These are phyloP conservation scores for Pseudomassariella vexata DNA, from an alignment of 2,329 filamentous ascomycete genomes.

Conservation along the genomic window DNA sequence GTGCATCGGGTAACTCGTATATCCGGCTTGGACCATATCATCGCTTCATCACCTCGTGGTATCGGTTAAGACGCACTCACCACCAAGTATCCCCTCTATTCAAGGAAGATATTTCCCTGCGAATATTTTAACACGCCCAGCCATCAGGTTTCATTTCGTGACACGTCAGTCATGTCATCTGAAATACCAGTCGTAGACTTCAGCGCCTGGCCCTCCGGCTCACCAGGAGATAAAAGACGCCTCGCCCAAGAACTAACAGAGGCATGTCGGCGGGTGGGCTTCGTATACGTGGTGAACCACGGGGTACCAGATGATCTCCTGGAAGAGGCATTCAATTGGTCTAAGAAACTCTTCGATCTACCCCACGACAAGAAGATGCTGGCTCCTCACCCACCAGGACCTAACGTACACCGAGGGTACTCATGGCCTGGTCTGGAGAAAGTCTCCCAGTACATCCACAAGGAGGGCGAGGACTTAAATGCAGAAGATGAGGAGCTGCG, in stretches of 20 bases:
- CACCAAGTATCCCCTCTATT: no score
- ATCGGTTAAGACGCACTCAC: no score
- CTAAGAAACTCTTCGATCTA: constrained; percentile 24
- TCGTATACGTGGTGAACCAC: constrained; percentile 23
- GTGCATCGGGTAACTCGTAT: no score
- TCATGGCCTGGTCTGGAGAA: constrained; percentile 50
- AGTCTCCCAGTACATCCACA: constrained; percentile 37
- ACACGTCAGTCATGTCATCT: not conserved
- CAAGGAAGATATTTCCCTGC: not conserved
- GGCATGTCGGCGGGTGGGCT: constrained; percentile 25
- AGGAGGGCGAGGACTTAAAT: constrained; percentile 33
- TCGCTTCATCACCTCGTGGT: no score
- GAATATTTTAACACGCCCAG: no score
- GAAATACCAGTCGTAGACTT: constrained; percentile 21
- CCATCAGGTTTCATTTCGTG: no score
- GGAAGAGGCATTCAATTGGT: constrained; percentile 31
- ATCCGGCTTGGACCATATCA: no score
- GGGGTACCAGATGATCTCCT: constrained; percentile 26
- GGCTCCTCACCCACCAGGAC: constrained; percentile 32
- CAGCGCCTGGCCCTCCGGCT: constrained; percentile 14
- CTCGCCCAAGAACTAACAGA: constrained; percentile 20
- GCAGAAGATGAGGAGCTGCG: constrained; percentile 29
- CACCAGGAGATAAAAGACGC: constrained; percentile 13
- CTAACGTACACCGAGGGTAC: constrained; percentile 47
- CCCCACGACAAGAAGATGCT: constrained; percentile 27